Base-by-base conservation (phyloP, 2,329 filamentous ascomycete genomes). In the Dendryphion nanum region DNA sequence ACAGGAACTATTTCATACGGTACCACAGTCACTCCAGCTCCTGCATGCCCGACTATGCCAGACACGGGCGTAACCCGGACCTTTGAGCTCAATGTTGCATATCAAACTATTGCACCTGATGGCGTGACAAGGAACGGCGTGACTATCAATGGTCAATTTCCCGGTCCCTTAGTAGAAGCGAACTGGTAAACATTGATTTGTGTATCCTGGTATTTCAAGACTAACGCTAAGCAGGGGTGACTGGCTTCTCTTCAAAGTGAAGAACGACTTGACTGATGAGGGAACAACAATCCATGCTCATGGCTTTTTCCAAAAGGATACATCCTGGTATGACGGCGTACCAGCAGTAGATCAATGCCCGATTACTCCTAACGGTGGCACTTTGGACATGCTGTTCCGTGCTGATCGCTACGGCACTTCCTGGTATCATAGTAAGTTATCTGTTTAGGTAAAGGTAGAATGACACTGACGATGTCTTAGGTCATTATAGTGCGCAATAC, bases 311-410 rank as follows among this genome's bases (percentile, higher is more conserved):
- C 62, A 66, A 24, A 48, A 45, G 13, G 45, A 50, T n/a, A 63
- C 58, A 16, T 50, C 57, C 6, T 65, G 57, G 57, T 63, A 58
- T 37, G 63, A 66, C 39, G 63, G 63, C 38, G 63, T 66, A 2
- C 60, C 63, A 4, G 55, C 57, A 8, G 52, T 64, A 19, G 39
- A 42, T 18, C 61, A 66, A 34, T 67, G 63, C 35, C 64, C 64
- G 2, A 57, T 67, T 26, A 47, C 53, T 15, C 64, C 64, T 8
- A 55, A 55, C 18, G 53, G 51, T 14, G 41, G 38, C 10, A 35
- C 14, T 2, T 32, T 44, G 6, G 40, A 40, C 6, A 32, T 41
- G 37, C 38, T 44, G 19, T 49, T 49, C 38, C 40, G 46, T 20
- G 58, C 57, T n/a, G 53, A 55, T 30, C 44, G 37, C 23, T 56